These are phyloP conservation scores for Kewa caespitosa DNA, from an alignment of 179 eudicot genomes.

Conservation along the genomic window DNA sequence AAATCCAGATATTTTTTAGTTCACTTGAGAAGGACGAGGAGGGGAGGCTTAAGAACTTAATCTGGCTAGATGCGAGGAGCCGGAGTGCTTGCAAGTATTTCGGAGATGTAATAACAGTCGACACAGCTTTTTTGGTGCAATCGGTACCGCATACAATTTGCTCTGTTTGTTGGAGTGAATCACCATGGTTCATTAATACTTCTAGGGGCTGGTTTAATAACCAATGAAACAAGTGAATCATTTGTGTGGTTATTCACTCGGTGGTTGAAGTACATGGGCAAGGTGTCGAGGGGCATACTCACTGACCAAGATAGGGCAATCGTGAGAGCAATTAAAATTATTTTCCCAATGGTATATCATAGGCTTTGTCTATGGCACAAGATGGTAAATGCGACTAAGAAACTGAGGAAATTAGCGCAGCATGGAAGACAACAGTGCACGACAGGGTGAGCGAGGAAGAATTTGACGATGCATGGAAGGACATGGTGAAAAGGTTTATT, in stretches of 20 bases:
- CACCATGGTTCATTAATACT: neutral
- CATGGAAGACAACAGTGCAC: neutral
- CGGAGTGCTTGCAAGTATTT: neutral
- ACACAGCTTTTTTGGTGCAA: neutral
- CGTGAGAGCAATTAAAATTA: neutral
- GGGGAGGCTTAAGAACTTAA: neutral
- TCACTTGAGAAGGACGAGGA: neutral
- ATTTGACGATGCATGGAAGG: neutral
- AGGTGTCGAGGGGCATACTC: neutral
- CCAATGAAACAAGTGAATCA: neutral
- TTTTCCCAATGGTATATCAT: neutral
- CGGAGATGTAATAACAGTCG: neutral
- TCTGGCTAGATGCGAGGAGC: slow-evolving; percentile 1
- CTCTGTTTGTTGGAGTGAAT: neutral
- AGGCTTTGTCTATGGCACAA: neutral
- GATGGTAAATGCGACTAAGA: neutral
- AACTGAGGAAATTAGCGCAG: neutral
- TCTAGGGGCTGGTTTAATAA: neutral
- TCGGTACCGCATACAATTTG: neutral
- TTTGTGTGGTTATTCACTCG: neutral
- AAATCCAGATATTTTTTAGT: neutral
- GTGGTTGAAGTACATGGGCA: neutral
- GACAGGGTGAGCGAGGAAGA: neutral
- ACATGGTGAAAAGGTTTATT: neutral
- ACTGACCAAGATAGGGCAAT: neutral